A percentile compares a stretch with the other conserved stretches of the same genome.
phyloP scores from a whole-genome alignment of 2,329 filamentous ascomycete species.

The Fusarium staphyleae region DNA sequence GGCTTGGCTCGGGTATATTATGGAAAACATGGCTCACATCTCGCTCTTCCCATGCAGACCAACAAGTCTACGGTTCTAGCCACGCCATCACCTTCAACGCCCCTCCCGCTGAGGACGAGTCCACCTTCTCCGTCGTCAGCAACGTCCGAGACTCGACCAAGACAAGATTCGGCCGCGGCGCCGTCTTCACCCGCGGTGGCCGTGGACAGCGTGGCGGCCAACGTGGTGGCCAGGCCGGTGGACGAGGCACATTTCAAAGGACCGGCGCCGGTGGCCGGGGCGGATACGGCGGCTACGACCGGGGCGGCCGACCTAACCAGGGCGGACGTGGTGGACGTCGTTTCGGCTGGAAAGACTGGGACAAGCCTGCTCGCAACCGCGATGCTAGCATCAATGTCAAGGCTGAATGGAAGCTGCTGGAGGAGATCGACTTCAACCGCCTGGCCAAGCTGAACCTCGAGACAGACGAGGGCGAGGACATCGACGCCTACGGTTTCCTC shows the following conservation, averaged over 20 bases:
- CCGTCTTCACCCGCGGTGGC: slow-evolving; percentile 86
- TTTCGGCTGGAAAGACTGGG: slow-evolving; percentile 98
- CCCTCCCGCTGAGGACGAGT: slow-evolving; percentile 92
- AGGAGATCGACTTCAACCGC: slow-evolving; percentile 98
- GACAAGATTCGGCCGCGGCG: slow-evolving; percentile 86
- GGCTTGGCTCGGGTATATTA: background rate
- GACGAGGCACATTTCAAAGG: slow-evolving; percentile 72
- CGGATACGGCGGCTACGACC: slow-evolving; percentile 69
- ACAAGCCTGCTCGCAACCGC: slow-evolving; percentile 95
- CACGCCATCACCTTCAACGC: slow-evolving; percentile 87
- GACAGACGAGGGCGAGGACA: slow-evolving; percentile 90
- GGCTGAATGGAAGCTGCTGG: slow-evolving; percentile 91
- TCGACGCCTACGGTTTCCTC: slow-evolving; percentile 95
- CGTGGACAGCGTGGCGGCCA: slow-evolving; percentile 79
- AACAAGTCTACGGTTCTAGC: slow-evolving; percentile 95
- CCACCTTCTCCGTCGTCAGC: slow-evolving; percentile 96
- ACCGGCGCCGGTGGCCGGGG: slow-evolving; percentile 73
- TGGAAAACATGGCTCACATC: slow-evolving; percentile 17
- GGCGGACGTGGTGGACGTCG: slow-evolving; percentile 79
- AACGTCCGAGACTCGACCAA: slow-evolving; percentile 88
- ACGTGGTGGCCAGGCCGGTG: slow-evolving; percentile 63
- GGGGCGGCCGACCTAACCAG: slow-evolving; percentile 69
- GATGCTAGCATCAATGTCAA: slow-evolving; percentile 97
- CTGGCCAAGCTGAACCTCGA: slow-evolving; percentile 96
- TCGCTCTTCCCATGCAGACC: slow-evolving; percentile 63